Evolutionary conservation across 768 basidiomycete species (phyloP), one percentile per base, ranked within the genome.

Genomic region (Arthromyces matolae): DNA sequence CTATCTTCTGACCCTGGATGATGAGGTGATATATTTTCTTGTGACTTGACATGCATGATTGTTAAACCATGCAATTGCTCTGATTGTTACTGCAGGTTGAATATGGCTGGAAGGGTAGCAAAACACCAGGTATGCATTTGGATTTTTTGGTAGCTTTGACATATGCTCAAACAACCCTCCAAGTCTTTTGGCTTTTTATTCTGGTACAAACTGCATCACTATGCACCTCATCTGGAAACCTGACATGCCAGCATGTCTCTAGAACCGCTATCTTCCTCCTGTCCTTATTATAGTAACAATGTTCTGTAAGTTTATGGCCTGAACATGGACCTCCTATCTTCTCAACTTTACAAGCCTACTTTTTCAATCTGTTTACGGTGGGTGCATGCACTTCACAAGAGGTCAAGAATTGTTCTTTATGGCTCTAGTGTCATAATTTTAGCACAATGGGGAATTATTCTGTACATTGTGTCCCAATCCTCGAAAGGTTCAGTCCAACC

Each of bases 241-340:
- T n/a, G n/a, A n/a, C n/a, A n/a, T n/a, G n/a, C n/a, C n/a, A n/a
- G 8, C 8, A 33, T 13, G 44, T 9, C 16, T 12, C 23, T 28
- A 58, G 54, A 55, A 58, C 20, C 56, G 56, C 18, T 58, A 58
- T 27, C 43, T 58, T 27, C 43, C 34, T n/a, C 45, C 52, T 14
- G 16, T 31, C 6, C 47, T 58, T 24, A 55, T 58, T 10, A 25
- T 55, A 13, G 50, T 58, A 1, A 55, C 56, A 0, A 14, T 52
- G 3, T 27, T 52, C 20, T 41, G 56, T 58, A 31, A 12, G 47
- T 34, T 32, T 32, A 4, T 47, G 37, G 37, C 39, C 46, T 8
- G 10, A 40, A 5, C 32, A 45, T 9, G 49, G 45, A 6, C 4
- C 43, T 50, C 1, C 1, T 27, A 3, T 35, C 22, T 47, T 20